Base-by-base conservation (phyloP, 2,329 filamentous ascomycete genomes). In the Acrocalymma vagum region DNA sequence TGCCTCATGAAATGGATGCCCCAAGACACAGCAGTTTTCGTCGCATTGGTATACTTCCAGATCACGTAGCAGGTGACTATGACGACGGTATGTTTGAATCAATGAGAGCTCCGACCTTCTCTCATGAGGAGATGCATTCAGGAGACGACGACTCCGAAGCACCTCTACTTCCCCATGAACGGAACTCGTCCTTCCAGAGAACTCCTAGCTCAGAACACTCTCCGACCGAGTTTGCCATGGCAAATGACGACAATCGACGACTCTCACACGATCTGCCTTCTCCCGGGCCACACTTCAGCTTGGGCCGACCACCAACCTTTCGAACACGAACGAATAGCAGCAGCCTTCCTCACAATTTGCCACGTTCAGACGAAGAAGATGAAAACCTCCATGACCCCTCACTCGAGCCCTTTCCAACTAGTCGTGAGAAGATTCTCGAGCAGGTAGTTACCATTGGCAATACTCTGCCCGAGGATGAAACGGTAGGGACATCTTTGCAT, bases 1-100 rank as follows among this genome's bases (percentile, higher is more conserved):
- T 73, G 28, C 58, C 62, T 15, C 70, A 74, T 25, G 71, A 74
- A 47, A 63, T 63, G 38, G 47, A 45, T 4, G 47, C 50, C 39
- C 31, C 61, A 43, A 53, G 13, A 42, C 45, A 27, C 35, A 48
- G 24, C 50, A 53, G 17, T 45, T n/a, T n/a, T n/a, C n/a, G n/a
- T n/a, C n/a, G n/a, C n/a, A n/a, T n/a, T n/a, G n/a, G n/a, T n/a
- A n/a, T n/a, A n/a, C n/a, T n/a, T n/a, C n/a, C n/a, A n/a, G n/a
- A n/a, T n/a, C n/a, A n/a, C n/a, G n/a, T n/a, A n/a, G n/a, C n/a
- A n/a, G n/a, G n/a, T 18, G 29, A 45, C 20, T 35, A 44, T 22
- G 41, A 47, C 3, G 36, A 37, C n/a, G 35, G 21, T 5, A 32
- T 16, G 3, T 20, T 36, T 14, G 45, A 47, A 13, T 40, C 41